A percentile compares a stretch with the other conserved stretches of the same genome.
Evolutionary conservation across 2,329 filamentous ascomycete genomes (phyloP).

Genomic region (Colletotrichum orbiculare): DNA sequence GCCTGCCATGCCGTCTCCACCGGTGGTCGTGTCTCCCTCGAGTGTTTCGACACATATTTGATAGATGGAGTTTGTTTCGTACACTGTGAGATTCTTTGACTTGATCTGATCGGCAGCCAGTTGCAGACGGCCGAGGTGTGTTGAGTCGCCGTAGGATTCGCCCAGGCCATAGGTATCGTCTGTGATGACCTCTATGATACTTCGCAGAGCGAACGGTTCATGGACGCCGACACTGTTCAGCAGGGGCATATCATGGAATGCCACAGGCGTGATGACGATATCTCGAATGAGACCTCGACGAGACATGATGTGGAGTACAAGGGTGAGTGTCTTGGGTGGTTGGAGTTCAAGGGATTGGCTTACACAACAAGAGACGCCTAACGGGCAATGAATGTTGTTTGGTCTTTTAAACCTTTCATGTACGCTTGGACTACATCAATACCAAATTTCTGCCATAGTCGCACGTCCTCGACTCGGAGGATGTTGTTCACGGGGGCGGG

Average conservation of each 20-base stretch:
- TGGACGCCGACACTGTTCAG: conserved; percentile 57
- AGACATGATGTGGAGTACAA: conserved; percentile 40
- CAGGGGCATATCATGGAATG: conserved; percentile 57
- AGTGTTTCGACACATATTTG: conserved; percentile 81
- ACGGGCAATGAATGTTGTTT: too few relatives aligned
- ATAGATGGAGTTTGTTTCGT: conserved; percentile 85
- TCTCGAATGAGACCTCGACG: conserved; percentile 46
- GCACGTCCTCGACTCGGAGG: not conserved
- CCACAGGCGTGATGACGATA: conserved; percentile 54
- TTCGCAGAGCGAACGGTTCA: conserved; percentile 54
- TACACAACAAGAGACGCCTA: too few relatives aligned
- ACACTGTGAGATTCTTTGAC: conserved; percentile 42
- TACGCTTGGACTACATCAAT: too few relatives aligned
- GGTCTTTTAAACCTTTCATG: too few relatives aligned
- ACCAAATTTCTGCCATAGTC: too few relatives aligned
- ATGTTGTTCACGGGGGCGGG: not conserved
- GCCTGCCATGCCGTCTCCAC: conserved; percentile 69
- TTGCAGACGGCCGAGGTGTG: conserved; percentile 48
- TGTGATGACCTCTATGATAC: conserved; percentile 52
- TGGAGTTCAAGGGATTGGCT: not conserved
- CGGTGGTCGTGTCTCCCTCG: conserved; percentile 59
- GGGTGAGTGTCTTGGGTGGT: not conserved
- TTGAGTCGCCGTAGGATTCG: conserved; percentile 54
- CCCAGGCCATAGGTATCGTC: conserved; percentile 50
- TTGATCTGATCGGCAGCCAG: conserved; percentile 44